These are phyloP conservation scores for Umbelopsis sp. DNA, from an alignment of 192 early-diverging fungal species.

Conservation along the genomic window DNA sequence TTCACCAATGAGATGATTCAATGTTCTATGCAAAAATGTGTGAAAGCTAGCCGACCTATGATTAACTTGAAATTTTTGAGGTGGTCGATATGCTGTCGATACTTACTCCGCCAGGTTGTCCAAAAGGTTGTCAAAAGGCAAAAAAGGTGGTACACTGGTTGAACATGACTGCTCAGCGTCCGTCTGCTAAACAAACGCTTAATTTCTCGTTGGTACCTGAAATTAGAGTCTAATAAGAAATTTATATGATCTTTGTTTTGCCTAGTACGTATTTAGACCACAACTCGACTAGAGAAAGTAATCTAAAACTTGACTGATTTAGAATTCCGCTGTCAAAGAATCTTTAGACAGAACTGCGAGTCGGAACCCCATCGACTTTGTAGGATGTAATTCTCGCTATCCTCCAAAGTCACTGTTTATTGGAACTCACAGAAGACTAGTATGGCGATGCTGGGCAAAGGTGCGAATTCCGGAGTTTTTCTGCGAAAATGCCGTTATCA, in stretches of 20 bases:
- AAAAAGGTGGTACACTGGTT: no score
- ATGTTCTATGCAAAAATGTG: no score
- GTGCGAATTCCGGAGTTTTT: slow-evolving; percentile 19
- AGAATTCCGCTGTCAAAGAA: not conserved
- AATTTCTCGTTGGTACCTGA: no score
- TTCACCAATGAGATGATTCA: not conserved
- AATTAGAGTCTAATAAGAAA: no score
- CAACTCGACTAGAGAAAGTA: not conserved
- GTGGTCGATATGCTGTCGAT: no score
- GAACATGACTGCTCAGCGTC: no score
- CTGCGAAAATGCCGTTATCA: slow-evolving; percentile 14
- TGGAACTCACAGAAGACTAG: slow-evolving; percentile 17
- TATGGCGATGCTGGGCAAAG: slow-evolving; percentile 11
- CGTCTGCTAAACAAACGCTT: no score
- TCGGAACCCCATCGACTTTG: slow-evolving; percentile 12
- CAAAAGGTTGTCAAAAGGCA: no score
- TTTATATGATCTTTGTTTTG: no score
- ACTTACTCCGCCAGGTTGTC: no score
- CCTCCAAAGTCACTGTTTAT: not conserved
- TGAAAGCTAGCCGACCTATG: no score
- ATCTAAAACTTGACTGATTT: not conserved
- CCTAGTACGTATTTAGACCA: not conserved
- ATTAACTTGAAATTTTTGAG: no score
- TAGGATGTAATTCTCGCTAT: not conserved
- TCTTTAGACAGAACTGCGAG: slow-evolving; percentile 12